A percentile compares a stretch with the other conserved stretches of the same genome.
phyloP scores from a whole-genome alignment of 139 green algal species.

The Tetradesmus obliquus region DNA sequence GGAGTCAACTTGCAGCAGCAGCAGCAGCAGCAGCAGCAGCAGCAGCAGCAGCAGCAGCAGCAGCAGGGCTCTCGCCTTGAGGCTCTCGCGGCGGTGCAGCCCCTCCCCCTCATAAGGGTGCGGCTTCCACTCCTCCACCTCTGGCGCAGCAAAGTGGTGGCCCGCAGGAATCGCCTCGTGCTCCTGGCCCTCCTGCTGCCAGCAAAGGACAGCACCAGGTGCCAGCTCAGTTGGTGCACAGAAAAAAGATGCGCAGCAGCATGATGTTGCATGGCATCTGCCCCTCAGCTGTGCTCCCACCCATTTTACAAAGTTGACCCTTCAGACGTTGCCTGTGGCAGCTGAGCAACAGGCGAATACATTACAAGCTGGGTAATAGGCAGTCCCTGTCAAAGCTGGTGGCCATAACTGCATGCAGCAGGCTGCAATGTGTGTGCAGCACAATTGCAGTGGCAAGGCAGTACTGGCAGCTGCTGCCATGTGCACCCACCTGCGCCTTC shows the following conservation, averaged over 20 bases:
- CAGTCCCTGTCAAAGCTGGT: too few species aligned
- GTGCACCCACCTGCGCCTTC: conserved; percentile 16
- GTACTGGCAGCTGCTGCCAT: background rate
- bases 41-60: background rate
- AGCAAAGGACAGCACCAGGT: background rate
- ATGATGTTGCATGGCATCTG: background rate
- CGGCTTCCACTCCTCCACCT: conserved; percentile 33
- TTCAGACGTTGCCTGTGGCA: too few species aligned
- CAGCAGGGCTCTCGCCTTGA: background rate
- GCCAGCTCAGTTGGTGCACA: background rate
- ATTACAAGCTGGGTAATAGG: too few species aligned
- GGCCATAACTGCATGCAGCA: too few species aligned
- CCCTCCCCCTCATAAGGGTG: conserved; percentile 27
- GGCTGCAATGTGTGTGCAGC: background rate
- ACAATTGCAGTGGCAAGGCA: background rate
- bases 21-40: background rate
- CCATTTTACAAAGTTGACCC: too few species aligned
- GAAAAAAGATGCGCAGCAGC: background rate
- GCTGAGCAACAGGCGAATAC: too few species aligned
- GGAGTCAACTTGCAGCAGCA: background rate
- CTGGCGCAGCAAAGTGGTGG: conserved; percentile 32
- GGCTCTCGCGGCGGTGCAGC: conserved; percentile 11
- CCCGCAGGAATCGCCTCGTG: background rate
- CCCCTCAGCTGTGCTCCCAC: too few species aligned
- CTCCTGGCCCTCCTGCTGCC: background rate